phyloP scores from a whole-genome alignment of 179 eudicot species.

The Amaranthus tricolor region DNA sequence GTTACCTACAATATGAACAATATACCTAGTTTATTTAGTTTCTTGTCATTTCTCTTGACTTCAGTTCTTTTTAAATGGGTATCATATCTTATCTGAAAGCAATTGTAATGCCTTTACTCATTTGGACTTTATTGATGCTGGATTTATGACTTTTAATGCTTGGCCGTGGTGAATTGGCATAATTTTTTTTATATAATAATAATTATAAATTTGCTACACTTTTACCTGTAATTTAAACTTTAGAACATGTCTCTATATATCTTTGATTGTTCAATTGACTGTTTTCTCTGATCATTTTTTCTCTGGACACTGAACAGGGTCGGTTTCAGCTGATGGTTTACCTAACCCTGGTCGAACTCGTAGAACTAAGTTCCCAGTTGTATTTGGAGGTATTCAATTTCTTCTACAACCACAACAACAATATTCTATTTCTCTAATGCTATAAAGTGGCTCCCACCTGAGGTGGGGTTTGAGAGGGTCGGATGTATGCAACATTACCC shows the following conservation, averaged over 20 bases:
- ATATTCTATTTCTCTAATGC: no score
- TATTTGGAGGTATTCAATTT: conserved; percentile 57
- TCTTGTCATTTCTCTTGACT: neutral
- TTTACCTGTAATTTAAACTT: neutral
- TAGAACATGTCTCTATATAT: neutral
- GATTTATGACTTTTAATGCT: neutral
- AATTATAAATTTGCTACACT: neutral
- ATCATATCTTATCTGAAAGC: neutral
- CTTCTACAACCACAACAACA: neutral
- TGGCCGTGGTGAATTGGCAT: neutral
- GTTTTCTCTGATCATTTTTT: conserved; percentile 15
- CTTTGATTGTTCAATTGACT: neutral
- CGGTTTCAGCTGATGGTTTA: conserved; percentile 26
- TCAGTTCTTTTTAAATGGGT: neutral
- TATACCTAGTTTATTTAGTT: neutral
- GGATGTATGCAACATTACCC: no score
- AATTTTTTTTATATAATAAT: neutral
- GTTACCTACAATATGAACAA: neutral
- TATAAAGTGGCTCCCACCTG: no score
- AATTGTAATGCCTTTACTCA: neutral
- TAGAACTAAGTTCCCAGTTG: conserved; percentile 39
- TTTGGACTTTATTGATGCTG: neutral
- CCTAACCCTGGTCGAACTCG: conserved; percentile 32
- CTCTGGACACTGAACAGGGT: conserved; percentile 35
- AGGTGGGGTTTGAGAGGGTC: no score